These are phyloP conservation scores for Fomitiporia mediterranea DNA, from an alignment of 1,284 basidiomycete species.

Conservation along the genomic window DNA sequence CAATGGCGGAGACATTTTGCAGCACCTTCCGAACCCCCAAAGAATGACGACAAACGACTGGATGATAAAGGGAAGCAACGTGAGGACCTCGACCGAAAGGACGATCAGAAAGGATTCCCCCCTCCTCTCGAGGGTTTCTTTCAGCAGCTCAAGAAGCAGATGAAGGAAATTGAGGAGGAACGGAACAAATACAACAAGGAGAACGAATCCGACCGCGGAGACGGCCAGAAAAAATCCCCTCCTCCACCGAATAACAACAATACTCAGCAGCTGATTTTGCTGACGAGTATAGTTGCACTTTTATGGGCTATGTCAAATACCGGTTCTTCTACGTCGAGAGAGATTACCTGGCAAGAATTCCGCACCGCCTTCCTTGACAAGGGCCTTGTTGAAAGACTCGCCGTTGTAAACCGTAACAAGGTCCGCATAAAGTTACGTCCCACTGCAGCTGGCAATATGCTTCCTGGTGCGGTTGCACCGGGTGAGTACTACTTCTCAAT, in stretches of 20 bases:
- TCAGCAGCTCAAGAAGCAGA: slow-evolving; percentile 62
- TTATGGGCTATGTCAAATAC: slow-evolving; percentile 68
- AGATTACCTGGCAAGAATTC: slow-evolving; percentile 99
- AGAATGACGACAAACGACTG: slow-evolving; percentile 28
- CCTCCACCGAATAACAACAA: slow-evolving; percentile 19
- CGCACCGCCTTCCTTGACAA: slow-evolving; percentile 93
- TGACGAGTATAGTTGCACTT: slow-evolving; percentile 55
- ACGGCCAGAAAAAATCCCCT: slow-evolving; percentile 41
- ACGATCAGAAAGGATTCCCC: slow-evolving; percentile 28
- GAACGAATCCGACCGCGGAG: slow-evolving; percentile 38
- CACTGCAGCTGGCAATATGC: slow-evolving; percentile 76
- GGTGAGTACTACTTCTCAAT: slow-evolving; percentile 94
- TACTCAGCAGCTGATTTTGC: slow-evolving; percentile 48
- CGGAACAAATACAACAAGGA: slow-evolving; percentile 34
- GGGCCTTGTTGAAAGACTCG: slow-evolving; percentile 92
- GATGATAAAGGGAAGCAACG: slow-evolving; percentile 38
- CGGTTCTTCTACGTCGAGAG: slow-evolving; percentile 59
- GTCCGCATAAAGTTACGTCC: slow-evolving; percentile 87
- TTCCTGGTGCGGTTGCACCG: slow-evolving; percentile 48
- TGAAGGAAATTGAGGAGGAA: slow-evolving; percentile 33
- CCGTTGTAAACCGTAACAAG: slow-evolving; percentile 87
- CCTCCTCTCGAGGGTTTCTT: slow-evolving; percentile 67
- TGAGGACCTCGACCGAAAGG: slow-evolving; percentile 27
- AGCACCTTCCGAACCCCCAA: slow-evolving; percentile 35
- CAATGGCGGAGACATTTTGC: slow-evolving; percentile 36